Percentiles rank a stretch among this genome's conserved stretches.
Conservation (phyloP, 148 eudicot genomes). For the Camellia japonica region DNA sequence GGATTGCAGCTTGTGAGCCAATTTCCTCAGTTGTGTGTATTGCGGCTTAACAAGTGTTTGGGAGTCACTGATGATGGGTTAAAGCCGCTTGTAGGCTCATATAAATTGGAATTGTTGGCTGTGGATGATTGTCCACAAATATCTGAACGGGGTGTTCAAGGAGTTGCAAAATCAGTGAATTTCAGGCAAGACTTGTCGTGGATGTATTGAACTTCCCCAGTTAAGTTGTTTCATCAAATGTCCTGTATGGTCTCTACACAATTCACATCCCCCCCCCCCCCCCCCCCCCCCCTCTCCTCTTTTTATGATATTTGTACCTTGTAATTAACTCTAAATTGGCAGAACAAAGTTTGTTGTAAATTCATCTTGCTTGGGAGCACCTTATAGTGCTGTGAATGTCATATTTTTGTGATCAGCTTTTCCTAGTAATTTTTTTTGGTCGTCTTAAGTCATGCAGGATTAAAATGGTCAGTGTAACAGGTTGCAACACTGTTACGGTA, state of each 20-base stretch:
- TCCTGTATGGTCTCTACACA: background rate
- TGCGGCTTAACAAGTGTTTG: conserved; percentile 68
- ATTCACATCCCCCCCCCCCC: too few relatives aligned
- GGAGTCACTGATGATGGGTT: conserved; percentile 80
- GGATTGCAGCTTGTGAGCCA: conserved; percentile 59
- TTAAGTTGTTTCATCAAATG: background rate
- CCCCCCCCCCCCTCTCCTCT: background rate
- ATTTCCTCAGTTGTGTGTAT: conserved; percentile 40
- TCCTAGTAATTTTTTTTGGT: too few relatives aligned
- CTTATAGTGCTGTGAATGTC: too few relatives aligned
- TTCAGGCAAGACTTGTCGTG: conserved; percentile 83
- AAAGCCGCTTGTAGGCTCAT: conserved; percentile 52
- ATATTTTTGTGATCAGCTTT: too few relatives aligned
- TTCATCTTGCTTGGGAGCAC: too few relatives aligned
- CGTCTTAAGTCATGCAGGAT: too few relatives aligned
- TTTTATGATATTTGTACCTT: background rate
- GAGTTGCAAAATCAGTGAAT: conserved; percentile 59
- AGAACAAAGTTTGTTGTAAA: conserved; percentile 5
- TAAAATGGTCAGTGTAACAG: too few relatives aligned
- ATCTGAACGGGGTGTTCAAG: conserved; percentile 63
- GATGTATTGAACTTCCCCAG: conserved; percentile 52
- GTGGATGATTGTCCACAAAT: conserved; percentile 84
- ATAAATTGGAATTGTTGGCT: conserved; percentile 45
- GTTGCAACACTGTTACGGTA: too few relatives aligned
- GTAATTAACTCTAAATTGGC: background rate